These are phyloP conservation scores for Nemania sp. DNA, from an alignment of 2,329 filamentous ascomycete species.

Conservation along the genomic window DNA sequence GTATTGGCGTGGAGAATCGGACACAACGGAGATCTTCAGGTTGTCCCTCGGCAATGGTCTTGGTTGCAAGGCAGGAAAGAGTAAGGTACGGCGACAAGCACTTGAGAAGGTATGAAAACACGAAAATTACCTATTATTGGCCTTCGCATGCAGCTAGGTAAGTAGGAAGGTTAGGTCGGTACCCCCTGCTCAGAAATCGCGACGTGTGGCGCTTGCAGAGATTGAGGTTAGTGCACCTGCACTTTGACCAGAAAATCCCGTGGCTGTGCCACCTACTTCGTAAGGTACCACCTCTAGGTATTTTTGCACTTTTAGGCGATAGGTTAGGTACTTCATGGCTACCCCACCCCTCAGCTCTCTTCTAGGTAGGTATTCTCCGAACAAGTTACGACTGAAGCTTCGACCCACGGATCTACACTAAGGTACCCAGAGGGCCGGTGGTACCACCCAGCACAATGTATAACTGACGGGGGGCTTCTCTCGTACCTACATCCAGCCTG, in stretches of 20 bases:
- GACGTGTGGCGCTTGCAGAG: slow-evolving; percentile 22
- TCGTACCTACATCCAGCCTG: no score
- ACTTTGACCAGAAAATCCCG: background rate
- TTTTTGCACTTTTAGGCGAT: no score
- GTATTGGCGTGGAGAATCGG: background rate
- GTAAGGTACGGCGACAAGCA: background rate
- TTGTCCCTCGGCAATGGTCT: background rate
- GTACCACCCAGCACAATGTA: no score
- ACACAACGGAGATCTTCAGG: background rate
- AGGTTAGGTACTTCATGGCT: no score
- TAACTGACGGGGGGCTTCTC: no score
- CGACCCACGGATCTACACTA: no score
- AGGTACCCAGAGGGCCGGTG: no score
- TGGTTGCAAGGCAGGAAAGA: background rate
- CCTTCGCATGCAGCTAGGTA: slow-evolving; percentile 8
- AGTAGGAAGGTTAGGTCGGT: slow-evolving; percentile 1
- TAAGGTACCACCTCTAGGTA: no score
- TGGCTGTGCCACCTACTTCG: slow-evolving; percentile 12
- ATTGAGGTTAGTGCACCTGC: no score
- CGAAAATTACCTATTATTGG: slow-evolving; percentile 30
- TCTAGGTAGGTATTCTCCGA: no score
- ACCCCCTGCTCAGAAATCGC: slow-evolving; percentile 1
- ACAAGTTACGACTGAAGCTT: no score
- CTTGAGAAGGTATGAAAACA: slow-evolving; percentile 16
- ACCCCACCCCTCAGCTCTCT: no score